A percentile compares a stretch with the other conserved stretches of the same genome.
Evolutionary conservation across 2,329 filamentous ascomycete genomes (phyloP).

Genomic region (Xylariomycetidae sp.): DNA sequence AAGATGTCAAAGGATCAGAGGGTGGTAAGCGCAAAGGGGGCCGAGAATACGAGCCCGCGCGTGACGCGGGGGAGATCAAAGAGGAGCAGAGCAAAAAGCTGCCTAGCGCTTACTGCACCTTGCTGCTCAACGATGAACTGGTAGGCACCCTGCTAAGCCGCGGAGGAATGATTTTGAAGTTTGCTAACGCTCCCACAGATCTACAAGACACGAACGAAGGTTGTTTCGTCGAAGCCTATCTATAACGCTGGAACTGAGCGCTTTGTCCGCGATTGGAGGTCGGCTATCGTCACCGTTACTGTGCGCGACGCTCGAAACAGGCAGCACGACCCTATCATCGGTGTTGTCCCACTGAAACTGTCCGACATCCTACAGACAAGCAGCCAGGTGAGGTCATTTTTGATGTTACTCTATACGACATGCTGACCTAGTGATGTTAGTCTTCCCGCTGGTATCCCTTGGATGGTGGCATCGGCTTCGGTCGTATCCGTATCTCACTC

Average conservation of each 20-base stretch:
- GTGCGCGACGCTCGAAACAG: conserved; percentile 85
- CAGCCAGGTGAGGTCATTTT: conserved; percentile 51
- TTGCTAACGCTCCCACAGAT: conserved; percentile 37
- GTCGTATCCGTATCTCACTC: conserved; percentile 79
- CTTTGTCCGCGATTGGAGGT: conserved; percentile 91
- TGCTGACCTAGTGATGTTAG: conserved; percentile 20
- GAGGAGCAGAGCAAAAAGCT: conserved; percentile 76
- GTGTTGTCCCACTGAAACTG: conserved; percentile 82
- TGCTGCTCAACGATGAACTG: conserved; percentile 81
- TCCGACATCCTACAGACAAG: conserved; percentile 82
- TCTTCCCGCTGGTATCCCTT: conserved; percentile 86
- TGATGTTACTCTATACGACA: too few relatives aligned
- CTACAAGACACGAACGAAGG: conserved; percentile 93
- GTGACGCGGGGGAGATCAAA: conserved; percentile 75
- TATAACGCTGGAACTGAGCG: conserved; percentile 95
- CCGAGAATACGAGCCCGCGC: conserved; percentile 79
- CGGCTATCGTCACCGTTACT: conserved; percentile 75
- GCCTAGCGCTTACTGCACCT: conserved; percentile 90
- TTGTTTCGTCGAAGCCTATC: conserved; percentile 88
- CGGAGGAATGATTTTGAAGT: conserved; percentile 9
- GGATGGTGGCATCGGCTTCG: conserved; percentile 88
- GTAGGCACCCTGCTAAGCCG: conserved; percentile 29
- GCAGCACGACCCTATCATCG: conserved; percentile 90
- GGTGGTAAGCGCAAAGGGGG: conserved; percentile 70
- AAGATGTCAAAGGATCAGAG: conserved; percentile 78